A percentile compares a stretch with the other conserved stretches of the same genome.
These are phyloP conservation scores for Fusarium tupiense DNA, from an alignment of 2,329 filamentous ascomycete species.

Conservation along the genomic window DNA sequence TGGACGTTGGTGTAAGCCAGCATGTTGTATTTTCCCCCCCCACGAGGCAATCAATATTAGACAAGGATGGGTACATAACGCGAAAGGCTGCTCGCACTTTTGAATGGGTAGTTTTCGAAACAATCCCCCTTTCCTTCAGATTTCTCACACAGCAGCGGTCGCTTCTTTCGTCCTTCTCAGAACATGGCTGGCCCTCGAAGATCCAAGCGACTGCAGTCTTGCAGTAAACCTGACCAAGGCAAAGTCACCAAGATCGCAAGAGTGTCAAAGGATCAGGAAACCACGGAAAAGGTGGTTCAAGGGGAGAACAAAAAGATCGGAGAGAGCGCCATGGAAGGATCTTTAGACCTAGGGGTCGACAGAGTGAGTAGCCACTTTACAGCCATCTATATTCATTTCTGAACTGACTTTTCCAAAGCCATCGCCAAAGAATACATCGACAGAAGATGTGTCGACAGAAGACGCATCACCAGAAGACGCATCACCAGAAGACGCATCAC, in stretches of 20 bases:
- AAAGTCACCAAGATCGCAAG: not conserved
- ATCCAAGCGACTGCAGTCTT: not conserved
- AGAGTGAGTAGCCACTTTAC: not conserved
- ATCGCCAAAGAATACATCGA: not conserved
- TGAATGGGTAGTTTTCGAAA: not conserved
- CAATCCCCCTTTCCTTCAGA: not conserved
- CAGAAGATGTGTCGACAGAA: too few relatives aligned
- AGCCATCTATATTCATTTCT: not conserved
- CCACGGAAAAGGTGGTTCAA: not conserved
- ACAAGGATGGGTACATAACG: not conserved
- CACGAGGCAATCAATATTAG: not conserved
- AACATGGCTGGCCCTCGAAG: not conserved
- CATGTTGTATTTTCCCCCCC: not conserved
- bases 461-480: too few relatives aligned
- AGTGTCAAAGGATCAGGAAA: not conserved
- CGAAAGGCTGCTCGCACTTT: not conserved
- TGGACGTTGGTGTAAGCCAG: not conserved
- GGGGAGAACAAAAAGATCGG: rapidly evolving
- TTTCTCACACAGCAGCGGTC: too few relatives aligned
- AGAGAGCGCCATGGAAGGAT: not conserved
- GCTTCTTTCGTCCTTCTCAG: not conserved
- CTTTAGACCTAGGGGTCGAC: too few relatives aligned
- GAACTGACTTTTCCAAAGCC: not conserved
- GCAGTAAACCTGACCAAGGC: not conserved
- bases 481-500: too few relatives aligned